Evolutionary conservation across 2,329 filamentous ascomycete genomes (phyloP), one percentile per base, ranked within the genome.

Genomic region (Camillea tinctor): DNA sequence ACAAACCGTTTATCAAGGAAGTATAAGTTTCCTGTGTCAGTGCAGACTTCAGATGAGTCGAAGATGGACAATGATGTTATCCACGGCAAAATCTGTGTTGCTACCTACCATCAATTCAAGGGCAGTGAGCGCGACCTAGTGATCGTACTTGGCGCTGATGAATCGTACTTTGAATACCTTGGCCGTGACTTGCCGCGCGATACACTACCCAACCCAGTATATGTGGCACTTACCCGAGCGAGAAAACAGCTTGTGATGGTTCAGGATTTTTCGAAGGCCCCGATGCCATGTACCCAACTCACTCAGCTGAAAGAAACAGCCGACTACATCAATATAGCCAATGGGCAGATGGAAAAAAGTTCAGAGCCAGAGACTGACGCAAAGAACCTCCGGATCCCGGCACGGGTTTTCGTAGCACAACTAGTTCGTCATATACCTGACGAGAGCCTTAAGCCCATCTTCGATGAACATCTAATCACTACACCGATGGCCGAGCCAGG

Each of bases 31-130:
- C 69, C 65, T 7, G 66, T 72, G 24, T 56, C 63, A 17, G 66
- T 69, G 2, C 63, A 68, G 1, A 60, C 58, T 1, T 65, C 64
- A 8, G 70, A 73, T 1, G 71, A 73, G 1, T 55, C 56, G 4
- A 55, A 63, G 20, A 53, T 73, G 2, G 55, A 74, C 22, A 63
- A 73, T 19, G 56, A 23, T 2, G 67, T 72, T 4, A 69, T 67
- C 4, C 19, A 61, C 3, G 68, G 70, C 11, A 74, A 74, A 55
- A 13, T 74, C 20, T 69, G 68, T 9, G 59, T 72, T 11, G 72
- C 71, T 15, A 72, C 70, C 0, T 72, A 72, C 50, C 72, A 74
- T 40, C 70, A 73, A 48, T 74, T 74, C 60, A 74, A 74, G 50
- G 72, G 72, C 4, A 70, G 64, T 50, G 71, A 74, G 60, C 71